Conservation (phyloP, 345 rosid species). For the Odontarrhena argentea region DNA sequence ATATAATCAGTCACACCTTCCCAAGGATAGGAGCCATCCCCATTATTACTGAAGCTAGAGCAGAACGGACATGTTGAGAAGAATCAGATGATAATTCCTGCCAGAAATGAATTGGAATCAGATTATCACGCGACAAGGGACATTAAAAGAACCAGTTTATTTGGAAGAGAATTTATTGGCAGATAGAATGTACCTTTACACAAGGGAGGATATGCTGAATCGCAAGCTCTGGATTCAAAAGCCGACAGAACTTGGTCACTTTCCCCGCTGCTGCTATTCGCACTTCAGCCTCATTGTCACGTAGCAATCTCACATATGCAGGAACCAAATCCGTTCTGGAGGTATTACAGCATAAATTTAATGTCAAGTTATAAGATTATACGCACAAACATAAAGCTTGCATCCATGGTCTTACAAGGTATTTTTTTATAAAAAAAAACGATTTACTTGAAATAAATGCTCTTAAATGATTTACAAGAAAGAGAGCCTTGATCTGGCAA, state of each 20-base stretch:
- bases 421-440: not conserved
- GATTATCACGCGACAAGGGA: not conserved
- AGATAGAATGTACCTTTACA: constrained; percentile 62
- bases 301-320: constrained; percentile 90
- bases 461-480: constrained; percentile 3
- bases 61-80: constrained; percentile 97
- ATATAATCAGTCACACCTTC: constrained; percentile 45
- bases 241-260: constrained; percentile 90
- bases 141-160: not conserved
- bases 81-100: constrained; percentile 97
- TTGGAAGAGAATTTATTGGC: not conserved
- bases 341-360: not conserved
- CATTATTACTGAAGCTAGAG: constrained; percentile 97
- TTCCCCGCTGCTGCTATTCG: constrained; percentile 99
- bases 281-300: constrained; percentile 99
- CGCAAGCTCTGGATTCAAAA: constrained; percentile 84
- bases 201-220: constrained; percentile 90
- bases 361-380: constrained; percentile 7
- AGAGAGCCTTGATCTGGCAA: constrained; percentile 6
- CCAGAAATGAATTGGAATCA: constrained; percentile 48
- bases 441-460: not conserved
- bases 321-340: constrained; percentile 85
- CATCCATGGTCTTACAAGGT: not conserved
- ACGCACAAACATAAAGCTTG: not conserved
- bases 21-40: constrained; percentile 98